Evolutionary conservation across 768 basidiomycete genomes (phyloP), one percentile per base, ranked within the genome.

Genomic region (Mycena sanguinolenta): DNA sequence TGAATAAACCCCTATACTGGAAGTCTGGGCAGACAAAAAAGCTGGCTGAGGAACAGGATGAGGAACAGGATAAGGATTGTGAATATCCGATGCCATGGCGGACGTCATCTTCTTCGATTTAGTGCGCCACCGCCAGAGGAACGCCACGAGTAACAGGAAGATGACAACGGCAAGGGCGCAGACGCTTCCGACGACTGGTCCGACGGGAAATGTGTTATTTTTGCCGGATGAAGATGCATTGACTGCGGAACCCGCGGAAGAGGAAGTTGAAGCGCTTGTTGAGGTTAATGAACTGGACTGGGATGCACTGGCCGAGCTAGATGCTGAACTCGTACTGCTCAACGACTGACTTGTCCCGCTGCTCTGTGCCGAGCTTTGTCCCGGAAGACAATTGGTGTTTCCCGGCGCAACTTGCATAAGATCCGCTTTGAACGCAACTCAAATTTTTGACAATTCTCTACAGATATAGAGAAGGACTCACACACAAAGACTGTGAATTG

Each of bases 331-430:
- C 32, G 32, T n/a, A n/a, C n/a, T n/a, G n/a, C n/a, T n/a, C n/a
- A n/a, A n/a, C n/a, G n/a, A n/a, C n/a, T n/a, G 32, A 34, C 32
- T 34, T 34, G 32, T 10, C 10, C 4, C 32, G 32, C 32, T 10
- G 39, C 39, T 39, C 3, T 7, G 16, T 14, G 39, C 16, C 39
- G 39, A 39, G 3, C 6, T 39, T 39, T 39, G 39, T 21, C 30
- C 32, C 4, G 21, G 17, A 1, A 55, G 53, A 34, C 53, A 55
- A 10, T 34, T 30, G 2, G 53, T 55, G 14, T 30, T 55, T 14
- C 53, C 53, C 19, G 53, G 53, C 9, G 30, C 53, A 3, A 55
- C 53, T 32, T 55, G 53, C 53, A 55, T 55, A 10, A 55, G 30
- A 55, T 14, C 30, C 3, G 53, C 53, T 55, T 10, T 39, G 13